Evolutionary conservation across 2,329 filamentous ascomycete species (phyloP).

Genomic region (Knufia petricola): DNA sequence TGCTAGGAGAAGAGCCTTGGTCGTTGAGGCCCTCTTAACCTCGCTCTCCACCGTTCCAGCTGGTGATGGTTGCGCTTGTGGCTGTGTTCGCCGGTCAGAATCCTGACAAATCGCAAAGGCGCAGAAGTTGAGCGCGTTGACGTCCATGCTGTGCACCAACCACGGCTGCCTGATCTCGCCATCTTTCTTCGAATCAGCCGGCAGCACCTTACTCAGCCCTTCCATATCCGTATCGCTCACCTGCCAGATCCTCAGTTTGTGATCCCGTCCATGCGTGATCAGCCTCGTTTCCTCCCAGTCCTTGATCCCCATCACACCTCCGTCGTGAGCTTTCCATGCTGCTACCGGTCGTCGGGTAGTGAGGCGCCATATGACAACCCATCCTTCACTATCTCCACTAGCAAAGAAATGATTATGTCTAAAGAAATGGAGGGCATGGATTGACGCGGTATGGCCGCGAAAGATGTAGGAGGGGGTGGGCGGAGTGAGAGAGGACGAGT

Average conservation of each 20-base stretch:
- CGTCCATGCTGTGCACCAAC: conserved; percentile 72
- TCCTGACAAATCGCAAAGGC: conserved; percentile 58
- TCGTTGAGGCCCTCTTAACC: conserved; percentile 14
- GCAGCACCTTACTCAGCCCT: conserved; percentile 55
- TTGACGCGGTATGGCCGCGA: conserved; percentile 71
- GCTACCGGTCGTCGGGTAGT: conserved; percentile 68
- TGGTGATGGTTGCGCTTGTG: neutral
- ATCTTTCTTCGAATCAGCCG: conserved; percentile 51
- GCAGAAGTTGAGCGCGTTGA: conserved; percentile 95
- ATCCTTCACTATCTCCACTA: conserved; percentile 85
- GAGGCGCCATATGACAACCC: conserved; percentile 76
- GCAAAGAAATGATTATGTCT: conserved; percentile 64
- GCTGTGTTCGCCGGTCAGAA: conserved; percentile 9
- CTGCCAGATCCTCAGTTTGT: conserved; percentile 78
- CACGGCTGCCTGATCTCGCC: conserved; percentile 56
- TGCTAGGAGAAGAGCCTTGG: conserved; percentile 47
- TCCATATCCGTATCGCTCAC: conserved; percentile 52
- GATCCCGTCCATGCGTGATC: conserved; percentile 89
- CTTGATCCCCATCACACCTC: conserved; percentile 63
- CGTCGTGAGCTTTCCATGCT: conserved; percentile 78
- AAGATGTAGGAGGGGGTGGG: conserved; percentile 60
- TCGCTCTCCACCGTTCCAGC: neutral
- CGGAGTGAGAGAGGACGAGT: conserved; percentile 25
- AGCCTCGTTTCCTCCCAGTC: conserved; percentile 64
- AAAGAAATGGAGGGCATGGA: conserved; percentile 68